Conservation (phyloP, 2,329 filamentous ascomycete genomes). For the Rachicladosporium sp. region DNA sequence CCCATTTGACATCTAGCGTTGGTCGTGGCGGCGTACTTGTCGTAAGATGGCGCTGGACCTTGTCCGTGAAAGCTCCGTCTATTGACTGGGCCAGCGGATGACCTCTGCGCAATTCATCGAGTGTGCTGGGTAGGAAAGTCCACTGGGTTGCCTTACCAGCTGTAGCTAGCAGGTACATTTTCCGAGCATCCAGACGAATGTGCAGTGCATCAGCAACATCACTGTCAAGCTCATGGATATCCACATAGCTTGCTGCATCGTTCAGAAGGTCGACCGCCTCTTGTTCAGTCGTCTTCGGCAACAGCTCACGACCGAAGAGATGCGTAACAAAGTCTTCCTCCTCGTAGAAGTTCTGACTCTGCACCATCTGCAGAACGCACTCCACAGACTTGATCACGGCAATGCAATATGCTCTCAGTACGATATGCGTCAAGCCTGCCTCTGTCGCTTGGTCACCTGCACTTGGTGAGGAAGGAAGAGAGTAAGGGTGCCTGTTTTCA, state of each 20-base stretch:
- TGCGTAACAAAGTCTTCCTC: constrained; percentile 96
- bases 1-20: constrained; percentile 65
- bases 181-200: constrained; percentile 52
- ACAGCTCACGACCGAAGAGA: constrained; percentile 68
- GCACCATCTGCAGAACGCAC: constrained; percentile 64
- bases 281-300: constrained; percentile 49
- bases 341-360: constrained; percentile 84
- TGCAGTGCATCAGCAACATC: constrained; percentile 14
- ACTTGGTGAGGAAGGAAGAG: constrained; percentile 53
- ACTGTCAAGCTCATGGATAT: constrained; percentile 1
- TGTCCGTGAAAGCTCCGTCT: constrained; percentile 72
- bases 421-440: constrained; percentile 29
- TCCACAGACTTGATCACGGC: constrained; percentile 73
- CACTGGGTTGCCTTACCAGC: constrained; percentile 28
- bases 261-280: constrained; percentile 45
- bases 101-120: constrained; percentile 33
- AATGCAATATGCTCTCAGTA: constrained; percentile 76
- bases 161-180: constrained; percentile 40
- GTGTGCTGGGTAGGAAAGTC: constrained; percentile 33
- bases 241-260: constrained; percentile 38
- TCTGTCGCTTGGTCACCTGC: constrained; percentile 25
- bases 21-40: constrained; percentile 89
- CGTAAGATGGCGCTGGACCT: constrained; percentile 80
- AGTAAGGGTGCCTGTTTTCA: constrained; percentile 28
- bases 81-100: constrained; percentile 52